phyloP scores from a whole-genome alignment of 495 filamentous ascomycete species.

The Talaromyces borbonicus region DNA sequence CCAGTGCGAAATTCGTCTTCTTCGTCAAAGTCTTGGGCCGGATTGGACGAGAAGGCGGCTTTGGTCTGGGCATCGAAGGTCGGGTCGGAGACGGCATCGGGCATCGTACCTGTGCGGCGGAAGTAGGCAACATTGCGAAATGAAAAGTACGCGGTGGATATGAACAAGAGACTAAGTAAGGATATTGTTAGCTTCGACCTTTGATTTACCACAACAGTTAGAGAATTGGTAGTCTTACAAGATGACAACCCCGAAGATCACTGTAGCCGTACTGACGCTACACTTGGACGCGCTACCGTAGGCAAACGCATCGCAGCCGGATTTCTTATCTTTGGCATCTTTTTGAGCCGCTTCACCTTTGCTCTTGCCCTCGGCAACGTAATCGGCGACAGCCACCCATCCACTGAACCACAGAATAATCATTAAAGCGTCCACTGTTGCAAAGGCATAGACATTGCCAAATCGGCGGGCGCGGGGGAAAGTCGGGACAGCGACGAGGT shows the following conservation, averaged over 20 bases:
- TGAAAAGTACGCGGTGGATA: constrained; percentile 61
- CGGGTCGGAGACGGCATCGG: constrained; percentile 49
- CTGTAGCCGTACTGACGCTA: constrained; percentile 61
- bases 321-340: constrained; percentile 16
- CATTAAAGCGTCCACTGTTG: constrained; percentile 62
- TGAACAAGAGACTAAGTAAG: constrained; percentile 69
- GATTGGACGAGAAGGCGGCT: constrained; percentile 41
- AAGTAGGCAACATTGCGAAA: constrained; percentile 71
- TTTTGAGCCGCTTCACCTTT: constrained; percentile 25
- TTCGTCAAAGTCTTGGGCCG: constrained; percentile 38
- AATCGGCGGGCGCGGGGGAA: constrained; percentile 72
- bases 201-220: neutral
- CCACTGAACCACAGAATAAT: constrained; percentile 76
- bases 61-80: constrained; percentile 41
- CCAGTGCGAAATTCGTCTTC: constrained; percentile 41
- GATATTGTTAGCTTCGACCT: neutral
- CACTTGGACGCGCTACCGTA: constrained; percentile 51
- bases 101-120: constrained; percentile 63
- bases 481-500: constrained; percentile 71
- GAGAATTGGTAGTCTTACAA: constrained; percentile 45
- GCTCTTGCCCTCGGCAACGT: constrained; percentile 42
- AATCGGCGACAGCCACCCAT: constrained; percentile 68
- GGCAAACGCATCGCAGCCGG: constrained; percentile 41
- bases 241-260: constrained; percentile 71
- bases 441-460: constrained; percentile 75